Conservation (phyloP, 2,329 filamentous ascomycete species). For the Ophiostoma australiae region DNA sequence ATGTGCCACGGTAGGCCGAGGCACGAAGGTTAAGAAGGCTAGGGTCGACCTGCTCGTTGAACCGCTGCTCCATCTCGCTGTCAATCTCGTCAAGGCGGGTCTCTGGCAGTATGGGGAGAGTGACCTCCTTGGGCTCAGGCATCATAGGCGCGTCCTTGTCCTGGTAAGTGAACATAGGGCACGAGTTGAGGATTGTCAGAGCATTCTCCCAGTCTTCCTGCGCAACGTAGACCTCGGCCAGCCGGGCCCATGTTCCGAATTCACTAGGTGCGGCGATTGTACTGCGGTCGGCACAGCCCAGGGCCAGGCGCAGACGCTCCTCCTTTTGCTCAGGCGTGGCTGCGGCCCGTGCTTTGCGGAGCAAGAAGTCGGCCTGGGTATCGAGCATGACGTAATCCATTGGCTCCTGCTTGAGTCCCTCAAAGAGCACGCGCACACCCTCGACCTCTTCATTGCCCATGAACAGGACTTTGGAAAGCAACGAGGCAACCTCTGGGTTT, state of each 20-base stretch:
- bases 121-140: constrained; percentile 85
- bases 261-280: constrained; percentile 95
- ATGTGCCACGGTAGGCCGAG: constrained; percentile 87
- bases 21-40: constrained; percentile 81
- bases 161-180: constrained; percentile 99
- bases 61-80: constrained; percentile 76
- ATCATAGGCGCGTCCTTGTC: constrained; percentile 94
- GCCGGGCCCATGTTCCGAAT: constrained; percentile 90
- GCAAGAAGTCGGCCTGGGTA: constrained; percentile 85
- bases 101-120: constrained; percentile 80
- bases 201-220: constrained; percentile 97
- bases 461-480: constrained; percentile 84
- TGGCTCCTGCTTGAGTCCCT: constrained; percentile 81
- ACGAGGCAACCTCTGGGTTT: constrained; percentile 88
- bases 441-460: constrained; percentile 97
- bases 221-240: constrained; percentile 89
- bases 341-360: constrained; percentile 67
- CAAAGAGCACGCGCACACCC: constrained; percentile 79
- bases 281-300: constrained; percentile 89
- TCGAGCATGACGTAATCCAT: constrained; percentile 98
- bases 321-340: constrained; percentile 52
- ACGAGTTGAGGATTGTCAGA: constrained; percentile 91
- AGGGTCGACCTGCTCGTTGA: constrained; percentile 79
- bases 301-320: constrained; percentile 73
- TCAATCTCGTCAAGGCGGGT: constrained; percentile 94